Evolutionary conservation across 225 moss, liverwort and hornwort species (phyloP).

Genomic region (Neckera pumila): DNA sequence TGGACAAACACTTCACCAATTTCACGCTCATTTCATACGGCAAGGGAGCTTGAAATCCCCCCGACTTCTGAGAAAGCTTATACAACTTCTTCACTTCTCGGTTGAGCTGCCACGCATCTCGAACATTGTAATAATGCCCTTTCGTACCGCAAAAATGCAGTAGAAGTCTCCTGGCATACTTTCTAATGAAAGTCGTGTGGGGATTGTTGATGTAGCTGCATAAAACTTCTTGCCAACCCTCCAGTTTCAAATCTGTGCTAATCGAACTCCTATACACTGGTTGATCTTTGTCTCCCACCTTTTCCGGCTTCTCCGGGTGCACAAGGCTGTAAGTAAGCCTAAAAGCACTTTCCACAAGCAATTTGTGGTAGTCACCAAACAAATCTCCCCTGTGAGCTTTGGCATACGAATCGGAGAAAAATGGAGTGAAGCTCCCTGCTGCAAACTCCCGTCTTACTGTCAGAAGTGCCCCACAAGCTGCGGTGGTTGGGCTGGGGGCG

Average conservation of each 20-base stretch:
- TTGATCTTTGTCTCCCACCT: constrained; percentile 76
- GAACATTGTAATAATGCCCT: constrained; percentile 91
- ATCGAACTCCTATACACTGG: constrained; percentile 45
- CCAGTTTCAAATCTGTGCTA: constrained; percentile 72
- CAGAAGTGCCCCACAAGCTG: constrained; percentile 93
- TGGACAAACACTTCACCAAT: constrained; percentile 79
- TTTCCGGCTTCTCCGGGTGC: constrained; percentile 93
- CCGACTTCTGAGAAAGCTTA: constrained; percentile 91
- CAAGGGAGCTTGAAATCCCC: constrained; percentile 72
- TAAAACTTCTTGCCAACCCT: constrained; percentile 95
- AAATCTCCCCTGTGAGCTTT: constrained; percentile 95
- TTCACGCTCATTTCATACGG: constrained; percentile 92
- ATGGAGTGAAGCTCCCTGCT: constrained; percentile 94
- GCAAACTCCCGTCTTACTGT: constrained; percentile 90
- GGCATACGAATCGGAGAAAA: constrained; percentile 94
- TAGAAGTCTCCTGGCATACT: constrained; percentile 90
- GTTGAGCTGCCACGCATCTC: constrained; percentile 98
- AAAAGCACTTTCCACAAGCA: constrained; percentile 88
- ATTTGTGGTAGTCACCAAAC: constrained; percentile 92
- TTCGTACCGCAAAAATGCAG: constrained; percentile 89
- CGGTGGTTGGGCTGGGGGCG: constrained; percentile 44
- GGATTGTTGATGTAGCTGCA: constrained; percentile 97
- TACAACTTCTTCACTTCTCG: constrained; percentile 84
- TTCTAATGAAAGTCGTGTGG: constrained; percentile 79
- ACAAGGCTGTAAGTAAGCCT: constrained; percentile 90